Evolutionary conservation across 352 stramenopile species (phyloP).

Genomic region (Pythium scleroteichum): DNA sequence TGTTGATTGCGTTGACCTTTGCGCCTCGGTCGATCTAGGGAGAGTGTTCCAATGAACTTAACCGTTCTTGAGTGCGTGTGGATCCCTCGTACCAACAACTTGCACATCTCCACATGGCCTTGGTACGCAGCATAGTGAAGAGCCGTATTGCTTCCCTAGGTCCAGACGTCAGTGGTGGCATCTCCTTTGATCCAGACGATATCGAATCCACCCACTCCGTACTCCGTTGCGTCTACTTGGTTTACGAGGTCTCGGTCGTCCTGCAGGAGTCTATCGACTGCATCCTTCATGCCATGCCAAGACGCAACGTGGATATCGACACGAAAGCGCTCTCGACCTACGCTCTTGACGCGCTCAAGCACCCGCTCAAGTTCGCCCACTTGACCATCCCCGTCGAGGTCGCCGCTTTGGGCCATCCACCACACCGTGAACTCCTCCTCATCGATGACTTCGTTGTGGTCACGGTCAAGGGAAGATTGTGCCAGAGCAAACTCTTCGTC

Average conservation of each 20-base stretch:
- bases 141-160: conserved; percentile 54
- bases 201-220: conserved; percentile 38
- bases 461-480: conserved; percentile 40
- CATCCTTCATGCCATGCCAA: conserved; percentile 49
- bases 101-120: conserved; percentile 44
- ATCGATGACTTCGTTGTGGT: conserved; percentile 58
- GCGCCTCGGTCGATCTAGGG: conserved; percentile 34
- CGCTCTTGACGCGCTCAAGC: conserved; percentile 51
- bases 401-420: conserved; percentile 42
- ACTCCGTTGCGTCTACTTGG: conserved; percentile 48
- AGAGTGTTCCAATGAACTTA: too few relatives aligned
- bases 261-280: conserved; percentile 45
- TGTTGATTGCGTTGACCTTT: conserved; percentile 60
- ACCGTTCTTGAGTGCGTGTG: not conserved
- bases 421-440: conserved; percentile 57
- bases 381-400: conserved; percentile 43
- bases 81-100: conserved; percentile 35
- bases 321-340: conserved; percentile 54
- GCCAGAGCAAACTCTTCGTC: conserved; percentile 37
- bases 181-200: not conserved
- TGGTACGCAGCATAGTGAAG: conserved; percentile 83
- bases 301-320: conserved; percentile 70
- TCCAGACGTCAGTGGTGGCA: not conserved
- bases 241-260: conserved; percentile 42
- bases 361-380: conserved; percentile 48